A percentile compares a stretch with the other conserved stretches of the same genome.
phyloP scores from a whole-genome alignment of 805 yeast species.

The Candida parachauliodes region DNA sequence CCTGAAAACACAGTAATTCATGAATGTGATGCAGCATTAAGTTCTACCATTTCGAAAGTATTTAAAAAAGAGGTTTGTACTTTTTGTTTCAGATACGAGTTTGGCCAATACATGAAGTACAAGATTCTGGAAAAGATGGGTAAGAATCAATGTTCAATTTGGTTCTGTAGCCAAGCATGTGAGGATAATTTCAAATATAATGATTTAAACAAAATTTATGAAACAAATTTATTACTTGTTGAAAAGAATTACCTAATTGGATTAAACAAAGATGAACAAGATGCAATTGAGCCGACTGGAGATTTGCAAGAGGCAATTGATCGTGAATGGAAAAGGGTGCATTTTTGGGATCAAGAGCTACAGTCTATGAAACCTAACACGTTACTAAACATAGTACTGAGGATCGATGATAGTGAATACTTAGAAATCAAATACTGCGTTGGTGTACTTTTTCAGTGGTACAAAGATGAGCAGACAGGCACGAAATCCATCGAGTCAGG shows the following conservation, averaged over 20 bases:
- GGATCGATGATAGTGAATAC: slow-evolving; percentile 51
- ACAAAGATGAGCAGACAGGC: slow-evolving; percentile 9
- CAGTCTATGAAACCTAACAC: slow-evolving; percentile 33
- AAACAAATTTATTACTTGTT: slow-evolving; percentile 30
- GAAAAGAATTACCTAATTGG: slow-evolving; percentile 27
- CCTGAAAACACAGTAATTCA: slow-evolving; percentile 40
- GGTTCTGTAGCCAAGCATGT: slow-evolving; percentile 48
- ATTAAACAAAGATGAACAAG: slow-evolving; percentile 22
- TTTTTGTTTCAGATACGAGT: slow-evolving; percentile 46
- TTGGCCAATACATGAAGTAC: slow-evolving; percentile 45
- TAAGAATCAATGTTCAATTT: slow-evolving; percentile 24
- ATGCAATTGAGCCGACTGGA: slow-evolving; percentile 16
- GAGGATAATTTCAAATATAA: slow-evolving; percentile 26
- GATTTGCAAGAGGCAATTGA: slow-evolving; percentile 14
- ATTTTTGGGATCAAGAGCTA: slow-evolving; percentile 34
- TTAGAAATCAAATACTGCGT: slow-evolving; percentile 48
- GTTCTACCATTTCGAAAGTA: slow-evolving; percentile 46
- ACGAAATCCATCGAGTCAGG: slow-evolving; percentile 16
- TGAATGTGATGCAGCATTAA: slow-evolving; percentile 38
- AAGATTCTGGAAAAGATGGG: slow-evolving; percentile 22
- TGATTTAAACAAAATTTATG: slow-evolving; percentile 35
- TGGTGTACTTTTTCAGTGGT: slow-evolving; percentile 29
- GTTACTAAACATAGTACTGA: slow-evolving; percentile 33
- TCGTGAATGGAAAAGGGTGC: slow-evolving; percentile 36
- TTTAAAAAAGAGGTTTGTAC: slow-evolving; percentile 64